phyloP scores from a whole-genome alignment of 257 asterid genomes.

The Paraleonurus japonicus region DNA sequence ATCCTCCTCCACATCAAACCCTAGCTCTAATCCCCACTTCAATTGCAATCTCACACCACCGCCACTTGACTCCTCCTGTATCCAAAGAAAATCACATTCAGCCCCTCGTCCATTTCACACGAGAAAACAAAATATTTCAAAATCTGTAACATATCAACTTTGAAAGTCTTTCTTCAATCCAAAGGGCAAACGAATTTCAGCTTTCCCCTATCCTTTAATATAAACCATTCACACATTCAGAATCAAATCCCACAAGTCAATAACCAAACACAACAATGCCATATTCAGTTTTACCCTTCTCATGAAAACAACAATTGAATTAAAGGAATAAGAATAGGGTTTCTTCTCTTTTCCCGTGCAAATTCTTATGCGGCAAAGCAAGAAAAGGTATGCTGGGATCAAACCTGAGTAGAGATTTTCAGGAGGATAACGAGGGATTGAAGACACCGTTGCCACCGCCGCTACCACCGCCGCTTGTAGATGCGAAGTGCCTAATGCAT shows the following conservation, averaged over 20 bases:
- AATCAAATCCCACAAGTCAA: slow-evolving; percentile 21
- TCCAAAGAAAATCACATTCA: slow-evolving; percentile 16
- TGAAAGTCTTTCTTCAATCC: not conserved
- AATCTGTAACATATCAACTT: slow-evolving; percentile 16
- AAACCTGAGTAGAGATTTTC: slow-evolving; percentile 33
- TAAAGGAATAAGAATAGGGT: slow-evolving; percentile 30
- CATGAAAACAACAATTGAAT: slow-evolving; percentile 16
- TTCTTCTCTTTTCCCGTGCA: not conserved
- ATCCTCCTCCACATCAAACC: slow-evolving; percentile 51
- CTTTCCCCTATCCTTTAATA: slow-evolving; percentile 19
- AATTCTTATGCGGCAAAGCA: not conserved
- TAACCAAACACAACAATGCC: slow-evolving; percentile 16
- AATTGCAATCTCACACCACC: slow-evolving; percentile 32
- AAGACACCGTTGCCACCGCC: slow-evolving; percentile 5
- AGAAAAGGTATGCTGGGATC: slow-evolving; percentile 19
- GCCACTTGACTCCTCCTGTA: slow-evolving; percentile 32
- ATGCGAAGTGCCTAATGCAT: slow-evolving; percentile 6
- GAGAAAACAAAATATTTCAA: not conserved
- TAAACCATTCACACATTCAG: slow-evolving; percentile 13
- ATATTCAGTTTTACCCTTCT: not conserved
- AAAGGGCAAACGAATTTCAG: not conserved
- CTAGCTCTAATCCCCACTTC: slow-evolving; percentile 41
- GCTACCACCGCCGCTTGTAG: slow-evolving; percentile 11
- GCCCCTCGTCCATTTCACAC: not conserved
- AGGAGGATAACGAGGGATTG: slow-evolving; percentile 17